phyloP scores from a whole-genome alignment of 345 rosid genomes.

The Populus tremula region DNA sequence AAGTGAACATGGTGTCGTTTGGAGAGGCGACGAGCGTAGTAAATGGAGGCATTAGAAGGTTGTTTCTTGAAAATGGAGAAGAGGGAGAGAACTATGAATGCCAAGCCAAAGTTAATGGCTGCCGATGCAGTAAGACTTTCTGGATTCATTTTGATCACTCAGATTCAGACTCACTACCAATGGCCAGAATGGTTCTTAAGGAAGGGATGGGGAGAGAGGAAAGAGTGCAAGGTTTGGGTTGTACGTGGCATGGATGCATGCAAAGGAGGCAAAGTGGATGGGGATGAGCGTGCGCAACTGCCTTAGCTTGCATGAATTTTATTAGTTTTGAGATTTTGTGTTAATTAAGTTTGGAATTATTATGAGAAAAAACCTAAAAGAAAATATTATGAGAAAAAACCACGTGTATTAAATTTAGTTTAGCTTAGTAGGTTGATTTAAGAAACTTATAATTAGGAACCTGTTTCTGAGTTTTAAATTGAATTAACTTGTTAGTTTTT shows the following conservation, averaged over 20 bases:
- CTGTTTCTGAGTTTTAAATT: too few species aligned
- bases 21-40: slow-evolving; percentile 78
- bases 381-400: too few species aligned
- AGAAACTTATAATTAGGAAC: too few species aligned
- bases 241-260: slow-evolving; percentile 12
- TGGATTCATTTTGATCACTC: slow-evolving; percentile 47
- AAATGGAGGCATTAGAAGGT: slow-evolving; percentile 66
- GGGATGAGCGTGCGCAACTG: neutral
- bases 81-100: slow-evolving; percentile 56
- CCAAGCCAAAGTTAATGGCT: slow-evolving; percentile 69
- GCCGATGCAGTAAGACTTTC: slow-evolving; percentile 77
- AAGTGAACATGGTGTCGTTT: slow-evolving; percentile 29
- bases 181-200: neutral
- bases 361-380: too few species aligned
- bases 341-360: too few species aligned
- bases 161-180: too few species aligned
- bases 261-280: neutral
- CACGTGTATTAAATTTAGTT: too few species aligned
- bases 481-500: too few species aligned
- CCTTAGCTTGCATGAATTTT: too few species aligned
- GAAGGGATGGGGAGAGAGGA: neutral
- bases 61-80: slow-evolving; percentile 82
- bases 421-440: too few species aligned
- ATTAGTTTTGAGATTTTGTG: too few species aligned
- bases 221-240: neutral